Evolutionary conservation across 2,329 filamentous ascomycete genomes (phyloP), one percentile per base, ranked within the genome.

Genomic region (Fusarium stilboides): DNA sequence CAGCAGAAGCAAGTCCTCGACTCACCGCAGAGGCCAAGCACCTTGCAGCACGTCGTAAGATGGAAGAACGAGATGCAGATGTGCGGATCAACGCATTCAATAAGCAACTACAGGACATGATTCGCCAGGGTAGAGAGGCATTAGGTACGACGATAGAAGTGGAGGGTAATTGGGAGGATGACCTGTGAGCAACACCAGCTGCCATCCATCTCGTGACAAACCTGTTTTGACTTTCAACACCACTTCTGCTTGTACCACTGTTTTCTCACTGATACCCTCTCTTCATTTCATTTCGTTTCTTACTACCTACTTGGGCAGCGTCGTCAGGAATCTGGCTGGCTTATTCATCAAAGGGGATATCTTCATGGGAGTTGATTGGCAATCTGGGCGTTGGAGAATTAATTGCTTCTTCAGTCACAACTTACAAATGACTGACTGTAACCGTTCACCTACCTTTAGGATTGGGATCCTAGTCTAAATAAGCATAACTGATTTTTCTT

Each of bases 51-150:
- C 87, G 89, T 75, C 88, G 91, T 69, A 85, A 89, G 24, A 88
- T 88, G 51, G 92, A 92, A 60, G 94, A 97, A 73, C 85, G 89
- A 45, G 91, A 94, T 72, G 88, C 92, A 9, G 94, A 98, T 72
- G 88, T 90, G 43, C 90, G 91, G 53, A 91, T 98, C 72, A 89
- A 89, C 49, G 88, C 91, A 26, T 89, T 98, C 79, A 97, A 96
- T 76, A 86, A 88, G 47, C 89, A 92, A 72, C 82, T 98, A 47
- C 88, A 92, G 75, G 92, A 91, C 34, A 94, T 99, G 92, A 97
- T 99, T 56, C 86, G 90, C 3, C 91, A 98, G 79, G 96, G 94
- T 1, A 91, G 91, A 72, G 92, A 96, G 78, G 96, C 96, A 3
- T 81, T 99, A 19, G 94, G 91, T 3, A 92, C 92, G 20, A 91